Conservation (phyloP, 495 filamentous ascomycete genomes). For the Penicillium canariense region DNA sequence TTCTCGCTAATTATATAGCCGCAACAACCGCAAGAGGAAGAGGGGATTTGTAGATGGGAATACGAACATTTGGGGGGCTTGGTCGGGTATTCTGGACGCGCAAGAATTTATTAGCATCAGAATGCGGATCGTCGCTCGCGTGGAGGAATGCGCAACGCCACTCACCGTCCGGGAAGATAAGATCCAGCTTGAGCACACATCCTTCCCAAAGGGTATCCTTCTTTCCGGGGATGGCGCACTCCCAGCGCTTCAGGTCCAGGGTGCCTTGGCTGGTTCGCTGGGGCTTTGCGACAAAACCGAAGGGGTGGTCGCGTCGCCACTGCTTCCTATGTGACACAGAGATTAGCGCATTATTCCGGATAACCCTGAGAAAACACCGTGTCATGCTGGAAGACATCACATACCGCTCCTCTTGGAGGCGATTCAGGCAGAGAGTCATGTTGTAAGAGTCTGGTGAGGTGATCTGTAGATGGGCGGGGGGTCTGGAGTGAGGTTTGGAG, state of each 20-base stretch:
- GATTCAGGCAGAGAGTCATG: constrained; percentile 88
- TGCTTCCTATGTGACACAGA: constrained; percentile 64
- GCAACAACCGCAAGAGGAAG: neutral
- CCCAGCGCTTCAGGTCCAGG: constrained; percentile 92
- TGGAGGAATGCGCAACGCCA: constrained; percentile 20
- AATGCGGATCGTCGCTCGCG: constrained; percentile 8
- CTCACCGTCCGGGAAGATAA: constrained; percentile 93
- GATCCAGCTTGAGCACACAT: constrained; percentile 88
- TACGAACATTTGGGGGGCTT: constrained; percentile 95
- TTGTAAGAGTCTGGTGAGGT: neutral
- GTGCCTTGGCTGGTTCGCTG: constrained; percentile 73
- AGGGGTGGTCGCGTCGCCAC: constrained; percentile 95
- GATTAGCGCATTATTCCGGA: constrained; percentile 15
- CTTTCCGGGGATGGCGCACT: constrained; percentile 93
- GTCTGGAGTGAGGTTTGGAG: neutral
- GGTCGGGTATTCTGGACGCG: constrained; percentile 83
- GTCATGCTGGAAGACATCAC: constrained; percentile 12
- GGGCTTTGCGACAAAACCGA: constrained; percentile 94
- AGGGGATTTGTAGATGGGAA: neutral
- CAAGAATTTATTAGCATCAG: constrained; percentile 13
- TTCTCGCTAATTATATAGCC: neutral
- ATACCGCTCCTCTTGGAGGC: constrained; percentile 89
- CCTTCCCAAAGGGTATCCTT: constrained; percentile 96
- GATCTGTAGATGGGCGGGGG: neutral
- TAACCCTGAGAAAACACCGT: neutral